Evolutionary conservation across 2,329 filamentous ascomycete genomes (phyloP).

Genomic region (Cladobotryum protrusum): DNA sequence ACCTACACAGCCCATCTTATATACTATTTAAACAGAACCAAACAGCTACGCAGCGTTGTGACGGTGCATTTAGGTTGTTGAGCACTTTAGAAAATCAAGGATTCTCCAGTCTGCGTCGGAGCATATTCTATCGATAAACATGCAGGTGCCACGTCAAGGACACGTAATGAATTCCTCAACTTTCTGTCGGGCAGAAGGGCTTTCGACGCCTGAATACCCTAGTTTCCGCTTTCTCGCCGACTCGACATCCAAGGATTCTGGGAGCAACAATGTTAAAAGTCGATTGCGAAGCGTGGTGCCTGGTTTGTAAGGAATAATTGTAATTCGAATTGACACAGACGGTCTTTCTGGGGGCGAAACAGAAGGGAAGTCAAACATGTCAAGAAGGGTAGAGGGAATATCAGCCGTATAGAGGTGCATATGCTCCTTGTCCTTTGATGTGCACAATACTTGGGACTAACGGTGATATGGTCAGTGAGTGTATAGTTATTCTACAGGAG

Average conservation of each 20-base stretch:
- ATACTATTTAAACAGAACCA: too few species aligned
- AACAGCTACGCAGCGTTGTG: too few species aligned
- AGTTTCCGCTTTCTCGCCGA: not conserved
- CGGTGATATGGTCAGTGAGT: too few species aligned
- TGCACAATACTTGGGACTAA: not conserved
- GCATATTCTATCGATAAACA: too few species aligned
- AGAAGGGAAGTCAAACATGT: slow-evolving; percentile 2
- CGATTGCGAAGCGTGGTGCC: slow-evolving; percentile 3
- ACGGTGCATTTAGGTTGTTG: too few species aligned
- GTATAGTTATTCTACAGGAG: too few species aligned
- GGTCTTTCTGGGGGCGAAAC: not conserved
- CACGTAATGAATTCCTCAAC: too few species aligned
- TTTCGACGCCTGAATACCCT: not conserved
- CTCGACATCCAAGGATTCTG: not conserved
- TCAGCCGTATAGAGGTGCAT: slow-evolving; percentile 7
- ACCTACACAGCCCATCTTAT: too few species aligned
- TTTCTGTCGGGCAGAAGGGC: too few species aligned
- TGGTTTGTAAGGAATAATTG: not conserved
- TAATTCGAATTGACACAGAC: not conserved
- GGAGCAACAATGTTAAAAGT: not conserved
- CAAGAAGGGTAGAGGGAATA: not conserved
- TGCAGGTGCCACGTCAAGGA: too few species aligned
- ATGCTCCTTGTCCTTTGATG: not conserved
- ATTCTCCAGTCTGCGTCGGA: too few species aligned
- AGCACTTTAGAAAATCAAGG: too few species aligned